Evolutionary conservation across 2,329 filamentous ascomycete genomes (phyloP).

Genomic region (Alternaria consortialis): DNA sequence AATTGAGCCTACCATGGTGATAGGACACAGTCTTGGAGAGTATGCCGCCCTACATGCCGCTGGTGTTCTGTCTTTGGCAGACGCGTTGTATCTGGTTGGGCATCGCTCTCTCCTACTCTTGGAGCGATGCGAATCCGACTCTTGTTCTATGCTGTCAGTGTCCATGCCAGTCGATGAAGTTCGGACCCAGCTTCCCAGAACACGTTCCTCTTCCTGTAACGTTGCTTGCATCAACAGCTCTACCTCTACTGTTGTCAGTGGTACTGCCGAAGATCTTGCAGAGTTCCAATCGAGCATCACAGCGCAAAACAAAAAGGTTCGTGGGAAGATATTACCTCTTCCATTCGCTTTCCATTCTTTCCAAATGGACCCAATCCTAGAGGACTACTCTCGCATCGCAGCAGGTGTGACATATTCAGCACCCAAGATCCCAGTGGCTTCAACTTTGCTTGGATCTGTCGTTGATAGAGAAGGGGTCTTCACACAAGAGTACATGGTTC

Average conservation of each 20-base stretch:
- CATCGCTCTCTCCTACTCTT: slow-evolving; percentile 39
- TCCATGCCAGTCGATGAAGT: not conserved
- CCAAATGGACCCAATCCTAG: slow-evolving; percentile 54
- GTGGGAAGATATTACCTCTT: not conserved
- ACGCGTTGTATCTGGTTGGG: slow-evolving; percentile 50
- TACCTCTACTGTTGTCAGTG: slow-evolving; percentile 37
- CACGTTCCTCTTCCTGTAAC: not conserved
- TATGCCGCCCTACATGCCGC: slow-evolving; percentile 51
- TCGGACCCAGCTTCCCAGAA: too few species aligned
- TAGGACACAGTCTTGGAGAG: slow-evolving; percentile 48
- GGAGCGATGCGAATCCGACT: slow-evolving; percentile 33
- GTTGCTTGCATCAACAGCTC: slow-evolving; percentile 43
- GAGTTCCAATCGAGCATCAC: too few species aligned
- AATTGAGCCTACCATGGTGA: slow-evolving; percentile 23
- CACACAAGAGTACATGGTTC: slow-evolving; percentile 50
- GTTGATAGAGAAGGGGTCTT: slow-evolving; percentile 49
- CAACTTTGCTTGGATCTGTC: slow-evolving; percentile 55
- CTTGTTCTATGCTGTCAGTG: slow-evolving; percentile 47
- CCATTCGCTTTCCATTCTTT: slow-evolving; percentile 29
- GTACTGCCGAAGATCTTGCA: slow-evolving; percentile 3
- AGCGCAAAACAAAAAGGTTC: not conserved
- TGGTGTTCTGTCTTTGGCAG: slow-evolving; percentile 44
- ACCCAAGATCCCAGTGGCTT: slow-evolving; percentile 51
- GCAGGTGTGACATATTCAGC: slow-evolving; percentile 30
- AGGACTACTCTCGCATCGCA: slow-evolving; percentile 46